Evolutionary conservation across 257 asterid species (phyloP).

Genomic region (Coffea canephora): DNA sequence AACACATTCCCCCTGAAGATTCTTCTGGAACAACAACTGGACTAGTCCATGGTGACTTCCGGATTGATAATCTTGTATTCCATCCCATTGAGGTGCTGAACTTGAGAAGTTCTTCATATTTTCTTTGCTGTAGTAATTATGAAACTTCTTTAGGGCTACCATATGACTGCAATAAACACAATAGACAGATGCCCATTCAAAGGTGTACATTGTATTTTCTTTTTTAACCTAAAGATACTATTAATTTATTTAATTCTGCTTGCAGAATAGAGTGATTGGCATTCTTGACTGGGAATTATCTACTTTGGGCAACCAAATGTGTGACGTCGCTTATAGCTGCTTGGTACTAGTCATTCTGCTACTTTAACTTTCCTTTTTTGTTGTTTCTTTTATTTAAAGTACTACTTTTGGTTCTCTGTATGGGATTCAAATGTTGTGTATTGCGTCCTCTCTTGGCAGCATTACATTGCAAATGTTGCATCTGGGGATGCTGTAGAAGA

Average conservation of each 20-base stretch:
- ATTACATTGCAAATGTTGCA: constrained; percentile 65
- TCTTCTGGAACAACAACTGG: constrained; percentile 81
- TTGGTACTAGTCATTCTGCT: constrained; percentile 54
- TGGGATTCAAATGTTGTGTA: constrained; percentile 15
- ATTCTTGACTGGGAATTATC: constrained; percentile 96
- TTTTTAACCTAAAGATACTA: neutral
- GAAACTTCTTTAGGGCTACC: neutral
- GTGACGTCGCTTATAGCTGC: constrained; percentile 92
- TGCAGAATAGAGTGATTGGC: constrained; percentile 95
- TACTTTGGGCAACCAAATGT: constrained; percentile 95
- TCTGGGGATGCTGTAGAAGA: constrained; percentile 37
- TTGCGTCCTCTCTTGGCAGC: constrained; percentile 43
- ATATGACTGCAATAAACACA: neutral
- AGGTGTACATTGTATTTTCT: neutral
- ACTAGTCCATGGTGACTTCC: constrained; percentile 96
- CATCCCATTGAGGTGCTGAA: constrained; percentile 86
- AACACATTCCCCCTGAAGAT: constrained; percentile 83
- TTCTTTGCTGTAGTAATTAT: neutral
- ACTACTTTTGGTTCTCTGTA: neutral
- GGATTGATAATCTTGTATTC: constrained; percentile 90
- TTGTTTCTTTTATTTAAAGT: neutral
- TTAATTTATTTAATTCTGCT: constrained; percentile 11
- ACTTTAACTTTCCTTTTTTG: constrained; percentile 9
- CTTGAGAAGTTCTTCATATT: constrained; percentile 13
- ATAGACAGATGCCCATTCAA: neutral